Evolutionary conservation across 169 alveolate species (phyloP).

Genomic region (Eimeria acervulina): DNA sequence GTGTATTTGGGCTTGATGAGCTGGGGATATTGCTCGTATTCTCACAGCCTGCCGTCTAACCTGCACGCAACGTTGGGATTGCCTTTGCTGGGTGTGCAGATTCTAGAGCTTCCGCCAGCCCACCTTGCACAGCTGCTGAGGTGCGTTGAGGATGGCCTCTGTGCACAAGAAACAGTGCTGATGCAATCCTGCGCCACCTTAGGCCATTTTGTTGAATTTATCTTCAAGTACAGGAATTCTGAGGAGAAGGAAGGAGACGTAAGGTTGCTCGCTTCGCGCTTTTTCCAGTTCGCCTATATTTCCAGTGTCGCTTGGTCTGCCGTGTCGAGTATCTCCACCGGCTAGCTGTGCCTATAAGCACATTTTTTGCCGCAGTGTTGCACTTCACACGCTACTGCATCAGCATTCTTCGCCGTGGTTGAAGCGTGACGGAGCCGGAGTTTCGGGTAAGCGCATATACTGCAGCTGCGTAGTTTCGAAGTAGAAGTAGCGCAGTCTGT

Average conservation of each 20-base stretch:
- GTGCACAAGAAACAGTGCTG: constrained; percentile 85
- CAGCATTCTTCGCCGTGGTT: background rate
- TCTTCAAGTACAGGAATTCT: constrained; percentile 67
- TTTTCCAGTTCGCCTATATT: background rate
- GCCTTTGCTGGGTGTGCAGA: constrained; percentile 48
- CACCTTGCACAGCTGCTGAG: constrained; percentile 84
- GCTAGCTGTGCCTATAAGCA: background rate
- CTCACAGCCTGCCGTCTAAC: background rate
- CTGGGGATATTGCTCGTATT: background rate
- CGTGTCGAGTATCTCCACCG: background rate
- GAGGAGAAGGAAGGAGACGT: constrained; percentile 82
- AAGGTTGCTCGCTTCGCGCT: background rate
- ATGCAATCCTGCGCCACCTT: constrained; percentile 87
- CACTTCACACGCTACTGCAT: background rate
- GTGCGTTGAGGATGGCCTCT: constrained; percentile 86
- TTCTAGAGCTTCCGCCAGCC: constrained; percentile 81
- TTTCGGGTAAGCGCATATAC: background rate
- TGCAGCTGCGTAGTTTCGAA: background rate
- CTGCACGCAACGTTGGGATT: background rate
- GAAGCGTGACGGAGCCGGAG: background rate
- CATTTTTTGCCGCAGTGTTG: background rate
- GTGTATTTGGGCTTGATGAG: background rate
- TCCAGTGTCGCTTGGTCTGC: background rate
- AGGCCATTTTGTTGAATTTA: constrained; percentile 83
- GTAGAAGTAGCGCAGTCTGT: background rate